Percentiles rank a stretch among this genome's conserved stretches.
These are phyloP conservation scores for Balansia obtecta DNA, from an alignment of 2,329 filamentous ascomycete species.

Conservation along the genomic window DNA sequence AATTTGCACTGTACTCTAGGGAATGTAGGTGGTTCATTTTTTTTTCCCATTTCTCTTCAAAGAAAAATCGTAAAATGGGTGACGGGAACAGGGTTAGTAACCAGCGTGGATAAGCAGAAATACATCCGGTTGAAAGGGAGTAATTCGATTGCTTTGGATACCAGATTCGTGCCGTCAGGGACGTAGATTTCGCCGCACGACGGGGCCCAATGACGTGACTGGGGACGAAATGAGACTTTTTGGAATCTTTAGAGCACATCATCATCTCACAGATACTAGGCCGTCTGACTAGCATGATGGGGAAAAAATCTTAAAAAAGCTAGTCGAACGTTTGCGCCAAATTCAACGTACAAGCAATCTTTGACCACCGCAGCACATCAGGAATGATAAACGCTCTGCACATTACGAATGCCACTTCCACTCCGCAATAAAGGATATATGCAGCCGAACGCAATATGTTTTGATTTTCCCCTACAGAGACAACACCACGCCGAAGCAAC, in stretches of 20 bases:
- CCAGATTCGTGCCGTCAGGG: too few species aligned
- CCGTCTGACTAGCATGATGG: not conserved
- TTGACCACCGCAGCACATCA: not conserved
- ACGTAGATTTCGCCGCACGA: too few species aligned
- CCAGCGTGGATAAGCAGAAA: not conserved
- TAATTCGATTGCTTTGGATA: too few species aligned
- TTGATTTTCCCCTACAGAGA: not conserved
- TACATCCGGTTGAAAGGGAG: not conserved
- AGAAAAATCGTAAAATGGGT: not conserved
- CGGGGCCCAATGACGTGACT: too few species aligned
- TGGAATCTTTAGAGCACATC: not conserved
- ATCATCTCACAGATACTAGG: not conserved
- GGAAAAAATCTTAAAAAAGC: not conserved
- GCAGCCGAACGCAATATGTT: not conserved
- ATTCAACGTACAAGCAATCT: not conserved
- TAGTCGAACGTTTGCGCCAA: not conserved
- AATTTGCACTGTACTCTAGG: slow-evolving; percentile 1
- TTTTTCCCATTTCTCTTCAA: not conserved
- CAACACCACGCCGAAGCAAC: not conserved
- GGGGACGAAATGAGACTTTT: too few species aligned
- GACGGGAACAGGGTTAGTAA: not conserved
- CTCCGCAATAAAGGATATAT: not conserved
- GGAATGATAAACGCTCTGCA: not conserved
- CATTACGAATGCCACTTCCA: not conserved
- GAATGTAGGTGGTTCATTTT: not conserved